These are phyloP conservation scores for Globisporangium orthogonon DNA, from an alignment of 352 stramenopile species.

Conservation along the genomic window DNA sequence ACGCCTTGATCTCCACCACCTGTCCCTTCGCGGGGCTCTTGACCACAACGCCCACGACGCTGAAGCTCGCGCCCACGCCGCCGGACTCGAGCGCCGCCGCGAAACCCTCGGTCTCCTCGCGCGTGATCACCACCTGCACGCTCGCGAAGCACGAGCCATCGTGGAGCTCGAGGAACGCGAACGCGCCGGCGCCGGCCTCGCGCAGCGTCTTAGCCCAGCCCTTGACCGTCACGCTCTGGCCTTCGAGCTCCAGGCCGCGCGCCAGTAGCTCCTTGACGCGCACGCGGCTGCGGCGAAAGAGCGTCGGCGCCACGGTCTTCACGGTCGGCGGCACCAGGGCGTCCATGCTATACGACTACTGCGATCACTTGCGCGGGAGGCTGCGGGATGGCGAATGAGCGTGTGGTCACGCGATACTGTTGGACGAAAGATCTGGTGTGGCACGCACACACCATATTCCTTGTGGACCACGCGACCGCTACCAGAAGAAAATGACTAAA, in stretches of 20 bases:
- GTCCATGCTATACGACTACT: slow-evolving; percentile 20
- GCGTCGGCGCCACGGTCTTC: slow-evolving; percentile 37
- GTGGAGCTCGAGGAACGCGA: slow-evolving; percentile 94
- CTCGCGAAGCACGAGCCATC: slow-evolving; percentile 89
- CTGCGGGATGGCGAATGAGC: neutral
- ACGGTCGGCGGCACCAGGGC: slow-evolving; percentile 37
- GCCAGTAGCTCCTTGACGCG: slow-evolving; percentile 80
- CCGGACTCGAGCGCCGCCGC: slow-evolving; percentile 66
- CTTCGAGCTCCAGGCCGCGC: slow-evolving; percentile 53
- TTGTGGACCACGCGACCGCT: neutral
- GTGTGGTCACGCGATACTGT: neutral
- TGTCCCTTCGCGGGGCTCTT: slow-evolving; percentile 88
- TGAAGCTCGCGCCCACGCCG: slow-evolving; percentile 82
- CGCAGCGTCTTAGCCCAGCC: slow-evolving; percentile 93
- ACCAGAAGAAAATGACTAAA: neutral
- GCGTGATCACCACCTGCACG: slow-evolving; percentile 87
- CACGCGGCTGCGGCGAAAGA: slow-evolving; percentile 80
- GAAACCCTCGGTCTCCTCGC: slow-evolving; percentile 75
- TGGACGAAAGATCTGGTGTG: too few species aligned
- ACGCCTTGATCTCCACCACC: slow-evolving; percentile 90
- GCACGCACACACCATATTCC: neutral
- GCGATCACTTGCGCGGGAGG: neutral
- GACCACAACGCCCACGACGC: slow-evolving; percentile 81
- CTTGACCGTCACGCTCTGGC: slow-evolving; percentile 88
- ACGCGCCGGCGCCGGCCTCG: slow-evolving; percentile 81